Base-by-base conservation (phyloP, 2,329 filamentous ascomycete genomes). In the Diplocarpon rosae region DNA sequence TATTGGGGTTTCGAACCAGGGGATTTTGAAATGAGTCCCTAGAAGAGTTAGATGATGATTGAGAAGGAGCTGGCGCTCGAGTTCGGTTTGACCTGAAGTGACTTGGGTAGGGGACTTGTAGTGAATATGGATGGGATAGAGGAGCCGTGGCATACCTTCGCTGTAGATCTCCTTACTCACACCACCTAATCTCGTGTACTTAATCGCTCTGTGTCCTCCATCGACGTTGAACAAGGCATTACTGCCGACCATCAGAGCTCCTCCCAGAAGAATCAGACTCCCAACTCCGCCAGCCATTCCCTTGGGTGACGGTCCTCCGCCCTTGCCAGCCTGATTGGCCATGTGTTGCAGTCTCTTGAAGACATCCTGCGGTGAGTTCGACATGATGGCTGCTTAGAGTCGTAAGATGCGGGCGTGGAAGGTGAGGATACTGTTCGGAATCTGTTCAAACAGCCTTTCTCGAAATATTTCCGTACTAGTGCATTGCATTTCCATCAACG, bases 141-240 rank as follows among this genome's bases (percentile, higher is more conserved):
- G 34, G 7, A 20, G 24, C 15, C 15, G 24, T 24, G 31, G 28
- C 65, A 52, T 67, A 87, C 90, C 92, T 87, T 98, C 92, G 59
- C 60, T 75, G 71, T 94, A 98, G 65, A 98, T 98, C 62, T 96
- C 87, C 70, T 89, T 89, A 73, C 85, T 83, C 45, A 98, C 90
- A 72, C 92, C 92, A 60, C 79, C 85, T 67, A 95, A 61, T 65
- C 89, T 83, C 59, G 83, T 88, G 71, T 98, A 98, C 69, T 98
- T 98, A 76, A 98, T 98, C 54, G 92, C 92, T 63, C 92, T 83
- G 68, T 96, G 92, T 70, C 92, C 92, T 81, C 92, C 92, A 63
- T 98, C 92, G 59, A 98, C 92, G 69, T 83, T 83, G 71, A 83
- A 83, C 5, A 83, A 70, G 36, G 78, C 73, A 63, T 62, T 60